A percentile compares a stretch with the other conserved stretches of the same genome.
phyloP scores from a whole-genome alignment of 1,284 basidiomycete genomes.

The Naganishia sp. region DNA sequence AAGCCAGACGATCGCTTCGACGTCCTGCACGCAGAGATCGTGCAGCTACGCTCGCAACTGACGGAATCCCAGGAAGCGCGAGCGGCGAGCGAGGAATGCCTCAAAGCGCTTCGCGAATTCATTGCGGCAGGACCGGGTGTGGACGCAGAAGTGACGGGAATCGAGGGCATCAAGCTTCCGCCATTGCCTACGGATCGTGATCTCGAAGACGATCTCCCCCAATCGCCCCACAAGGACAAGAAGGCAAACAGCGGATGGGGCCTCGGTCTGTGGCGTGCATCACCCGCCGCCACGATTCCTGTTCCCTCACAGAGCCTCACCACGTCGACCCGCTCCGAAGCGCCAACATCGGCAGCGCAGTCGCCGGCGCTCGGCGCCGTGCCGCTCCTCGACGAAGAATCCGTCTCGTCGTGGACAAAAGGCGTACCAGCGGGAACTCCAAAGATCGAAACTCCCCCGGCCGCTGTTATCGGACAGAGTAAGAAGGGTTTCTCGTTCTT shows the following conservation, averaged over 20 bases:
- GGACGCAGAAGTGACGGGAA: conserved; percentile 18
- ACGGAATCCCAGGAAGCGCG: conserved; percentile 77
- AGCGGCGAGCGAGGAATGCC: conserved; percentile 81
- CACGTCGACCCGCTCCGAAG: conserved; percentile 17
- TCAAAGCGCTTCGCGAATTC: conserved; percentile 76
- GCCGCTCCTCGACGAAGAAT: conserved; percentile 34
- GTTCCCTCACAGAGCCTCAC: background rate
- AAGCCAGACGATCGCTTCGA: background rate
- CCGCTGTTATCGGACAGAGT: background rate
- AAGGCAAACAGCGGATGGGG: conserved; percentile 39
- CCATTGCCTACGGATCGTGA: conserved; percentile 63
- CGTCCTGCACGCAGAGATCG: conserved; percentile 65
- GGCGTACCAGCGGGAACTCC: conserved; percentile 35
- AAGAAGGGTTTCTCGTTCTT: conserved; percentile 20
- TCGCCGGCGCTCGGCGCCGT: conserved; percentile 3
- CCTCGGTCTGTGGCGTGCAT: conserved; percentile 41
- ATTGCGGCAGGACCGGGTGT: conserved; percentile 56
- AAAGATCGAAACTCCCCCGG: conserved; percentile 9
- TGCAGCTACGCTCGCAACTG: conserved; percentile 62
- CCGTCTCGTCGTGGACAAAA: conserved; percentile 44
- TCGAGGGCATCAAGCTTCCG: conserved; percentile 57
- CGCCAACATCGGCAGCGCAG: background rate
- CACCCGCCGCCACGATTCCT: background rate
- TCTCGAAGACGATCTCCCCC: conserved; percentile 47
- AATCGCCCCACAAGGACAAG: conserved; percentile 4